phyloP scores from a whole-genome alignment of 2,329 filamentous ascomycete species.

The Apiospora malaysiana region DNA sequence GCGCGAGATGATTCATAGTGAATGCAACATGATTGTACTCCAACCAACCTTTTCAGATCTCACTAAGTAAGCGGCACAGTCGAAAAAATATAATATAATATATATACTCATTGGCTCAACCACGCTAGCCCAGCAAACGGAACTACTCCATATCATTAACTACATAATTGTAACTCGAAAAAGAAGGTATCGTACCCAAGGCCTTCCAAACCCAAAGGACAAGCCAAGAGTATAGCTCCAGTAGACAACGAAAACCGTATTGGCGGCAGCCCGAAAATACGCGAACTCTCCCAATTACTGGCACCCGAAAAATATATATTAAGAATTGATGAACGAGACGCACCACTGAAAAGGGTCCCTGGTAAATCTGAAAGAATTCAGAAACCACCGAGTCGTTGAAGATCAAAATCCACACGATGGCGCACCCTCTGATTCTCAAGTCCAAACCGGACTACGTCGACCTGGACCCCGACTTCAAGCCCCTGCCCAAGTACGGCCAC shows the following conservation, averaged over 20 bases:
- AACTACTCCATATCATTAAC: too few relatives aligned
- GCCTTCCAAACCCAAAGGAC: too few relatives aligned
- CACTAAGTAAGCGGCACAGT: neutral
- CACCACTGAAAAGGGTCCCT: neutral
- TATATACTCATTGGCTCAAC: too few relatives aligned
- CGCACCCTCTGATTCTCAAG: conserved; percentile 29
- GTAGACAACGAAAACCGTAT: too few relatives aligned
- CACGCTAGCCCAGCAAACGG: too few relatives aligned
- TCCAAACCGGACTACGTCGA: conserved; percentile 36
- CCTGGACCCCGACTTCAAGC: conserved; percentile 39
- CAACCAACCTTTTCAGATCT: neutral
- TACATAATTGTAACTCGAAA: too few relatives aligned
- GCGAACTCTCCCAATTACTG: too few relatives aligned
- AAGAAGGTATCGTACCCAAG: too few relatives aligned
- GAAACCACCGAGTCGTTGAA: neutral
- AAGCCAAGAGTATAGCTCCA: too few relatives aligned
- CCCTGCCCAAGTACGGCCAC: conserved; percentile 43
- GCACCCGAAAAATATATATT: neutral
- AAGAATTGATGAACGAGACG: neutral
- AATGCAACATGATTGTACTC: neutral
- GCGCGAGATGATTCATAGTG: conserved; percentile 6
- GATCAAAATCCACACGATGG: neutral
- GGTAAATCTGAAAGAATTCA: too few relatives aligned
- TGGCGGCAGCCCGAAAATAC: too few relatives aligned
- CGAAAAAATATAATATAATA: too few relatives aligned